Base-by-base conservation (phyloP, 164 flowering plant species). In the Dillenia turbinata region DNA sequence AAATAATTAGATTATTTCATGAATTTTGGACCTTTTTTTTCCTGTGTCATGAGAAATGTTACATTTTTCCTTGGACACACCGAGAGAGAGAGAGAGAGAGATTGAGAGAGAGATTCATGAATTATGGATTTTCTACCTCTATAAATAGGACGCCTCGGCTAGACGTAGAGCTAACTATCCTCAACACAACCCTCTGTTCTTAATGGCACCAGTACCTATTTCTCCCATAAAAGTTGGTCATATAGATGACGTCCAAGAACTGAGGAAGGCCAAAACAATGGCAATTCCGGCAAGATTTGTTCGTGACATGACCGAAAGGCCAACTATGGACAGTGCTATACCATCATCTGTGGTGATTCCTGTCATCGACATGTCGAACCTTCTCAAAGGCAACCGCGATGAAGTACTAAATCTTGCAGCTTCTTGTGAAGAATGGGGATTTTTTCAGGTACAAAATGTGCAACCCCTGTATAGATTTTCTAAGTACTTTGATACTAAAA, bases 341-440 rank as follows among this genome's bases (percentile, higher is more conserved):
- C 52, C 73, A 8, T 16, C 61, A 2, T 54, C 78, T 51, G 58
- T 52, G 63, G 71, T 69, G 62, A 80, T 88, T 62, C 97, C 97
- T 9, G 60, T 83, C 9, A 73, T 91, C 33, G 85, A 91, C 69
- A 62, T 91, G 48, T 85, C 81, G 1, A 87, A 81, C 70, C 79
- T 91, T 33, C 43, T 52, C 2, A 68, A 69, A 24, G 80, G 74
- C n/a, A 60, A 53, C 64, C 65, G 48, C 8, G 14, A 1, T 46
- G 92, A 88, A 61, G 47, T 85, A 16, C 24, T 55, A 7, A 78
- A 82, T 50, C 87, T 91, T 11, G 65, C 77, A 0, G 59, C 61
- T 50, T 79, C 97, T 24, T 91, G 97, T 59, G 66, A 83, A 52
- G 85, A 88, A 22, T 91, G 97, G 97, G 97, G 97, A n/a, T 91